These are phyloP conservation scores for Kentomonas sorsogonicus DNA, from an alignment of 208 protist species.

Conservation along the genomic window DNA sequence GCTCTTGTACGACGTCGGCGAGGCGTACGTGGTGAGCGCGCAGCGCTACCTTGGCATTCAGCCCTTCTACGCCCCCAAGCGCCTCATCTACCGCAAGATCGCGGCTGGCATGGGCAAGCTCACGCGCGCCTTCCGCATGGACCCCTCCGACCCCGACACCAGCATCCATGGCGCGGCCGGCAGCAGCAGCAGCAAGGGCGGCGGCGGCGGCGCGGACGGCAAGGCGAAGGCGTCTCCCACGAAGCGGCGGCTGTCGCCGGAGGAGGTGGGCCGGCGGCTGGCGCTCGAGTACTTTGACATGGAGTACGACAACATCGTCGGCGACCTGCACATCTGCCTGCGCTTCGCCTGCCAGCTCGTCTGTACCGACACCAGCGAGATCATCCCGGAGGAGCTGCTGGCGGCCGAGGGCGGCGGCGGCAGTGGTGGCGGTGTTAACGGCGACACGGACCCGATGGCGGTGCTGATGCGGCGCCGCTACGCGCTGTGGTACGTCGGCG, in stretches of 20 bases:
- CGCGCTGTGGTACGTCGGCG: slow-evolving; percentile 75
- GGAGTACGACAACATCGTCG: slow-evolving; percentile 78
- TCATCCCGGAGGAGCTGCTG: slow-evolving; percentile 41
- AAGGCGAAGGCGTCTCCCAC: slow-evolving; percentile 1
- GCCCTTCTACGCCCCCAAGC: slow-evolving; percentile 79
- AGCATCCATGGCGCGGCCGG: slow-evolving; percentile 4
- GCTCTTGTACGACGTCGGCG: slow-evolving; percentile 69
- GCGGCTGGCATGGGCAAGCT: slow-evolving; percentile 60
- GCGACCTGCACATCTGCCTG: slow-evolving; percentile 53
- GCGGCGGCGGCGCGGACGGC: background rate
- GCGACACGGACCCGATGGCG: slow-evolving; percentile 34
- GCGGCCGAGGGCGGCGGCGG: too few species aligned
- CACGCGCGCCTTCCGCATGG: slow-evolving; percentile 35
- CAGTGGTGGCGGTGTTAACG: too few species aligned
- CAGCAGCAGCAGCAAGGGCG: background rate
- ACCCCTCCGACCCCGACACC: slow-evolving; percentile 22
- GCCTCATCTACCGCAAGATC: slow-evolving; percentile 56
- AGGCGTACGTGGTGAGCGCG: slow-evolving; percentile 66
- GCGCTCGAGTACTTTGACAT: slow-evolving; percentile 81
- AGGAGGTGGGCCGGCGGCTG: slow-evolving; percentile 42
- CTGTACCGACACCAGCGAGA: slow-evolving; percentile 50
- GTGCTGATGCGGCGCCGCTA: slow-evolving; percentile 68
- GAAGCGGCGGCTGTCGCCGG: slow-evolving; percentile 17
- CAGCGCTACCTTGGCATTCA: slow-evolving; percentile 76
- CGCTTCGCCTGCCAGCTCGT: slow-evolving; percentile 72